Evolutionary conservation across 257 asterid species (phyloP), one percentile per base, ranked within the genome.

Genomic region (Ilex aquifolium): DNA sequence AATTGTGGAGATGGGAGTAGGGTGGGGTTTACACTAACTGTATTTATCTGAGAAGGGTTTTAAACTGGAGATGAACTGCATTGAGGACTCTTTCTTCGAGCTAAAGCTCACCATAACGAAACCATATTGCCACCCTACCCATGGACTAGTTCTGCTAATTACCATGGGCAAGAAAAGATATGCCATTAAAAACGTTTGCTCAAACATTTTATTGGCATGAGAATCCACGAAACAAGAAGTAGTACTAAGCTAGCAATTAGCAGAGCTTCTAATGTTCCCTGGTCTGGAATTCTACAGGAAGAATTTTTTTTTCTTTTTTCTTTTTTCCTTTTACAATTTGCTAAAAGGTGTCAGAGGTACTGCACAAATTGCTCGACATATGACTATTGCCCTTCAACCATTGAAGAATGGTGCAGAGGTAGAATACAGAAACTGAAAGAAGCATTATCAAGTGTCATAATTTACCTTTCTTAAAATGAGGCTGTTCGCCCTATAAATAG

Each of bases 401-500:
- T 46, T 10, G 15, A 46, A 10, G n/a, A 10, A 46, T 10, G 3
- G 3, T 46, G 52, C 3, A 3, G n/a, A 10, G 10, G 3, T 10
- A 46, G 52, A 36, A 36, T 36, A 4, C 8, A 2, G 42, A 36
- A 4, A 36, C 42, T 4, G 42, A 36, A 36, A 36, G 7, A 8
- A 36, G 27, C 42, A 36, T 49, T 15, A 12, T 46, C 10, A 46
- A 46, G n/a, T 46, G 10, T 4, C 3, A 46, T 10, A 10, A 5
- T 4, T 46, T 86, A 92, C 98, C 98, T 88, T 82, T 72, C 81
- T 79, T 74, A 92, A 78, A 70, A 87, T 85, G 70, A 85, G 91
- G 86, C 96, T 83, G 79, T 93, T 78, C 15, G 95, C 95, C 55
- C 79, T 85, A 63, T 93, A 93, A 49, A 93, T 84, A 67, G 97